These are phyloP conservation scores for Penium margaritaceum DNA, from an alignment of 139 green algal genomes.

Conservation along the genomic window DNA sequence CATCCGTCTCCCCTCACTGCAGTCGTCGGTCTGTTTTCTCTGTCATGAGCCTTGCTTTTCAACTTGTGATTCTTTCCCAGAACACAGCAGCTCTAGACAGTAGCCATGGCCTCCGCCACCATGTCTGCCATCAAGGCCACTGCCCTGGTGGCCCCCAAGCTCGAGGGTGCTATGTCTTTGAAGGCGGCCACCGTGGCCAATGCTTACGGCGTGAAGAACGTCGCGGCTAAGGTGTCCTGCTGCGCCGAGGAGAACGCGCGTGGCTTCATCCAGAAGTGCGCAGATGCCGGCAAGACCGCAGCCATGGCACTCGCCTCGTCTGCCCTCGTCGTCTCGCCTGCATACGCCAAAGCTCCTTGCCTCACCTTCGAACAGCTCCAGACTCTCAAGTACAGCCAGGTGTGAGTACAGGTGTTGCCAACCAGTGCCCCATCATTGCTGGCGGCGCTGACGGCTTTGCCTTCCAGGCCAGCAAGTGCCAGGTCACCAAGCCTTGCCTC, in stretches of 20 bases:
- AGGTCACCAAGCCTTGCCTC: slow-evolving; percentile 90
- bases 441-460: slow-evolving; percentile 26
- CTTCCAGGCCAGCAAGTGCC: slow-evolving; percentile 69
- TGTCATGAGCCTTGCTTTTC: no score
- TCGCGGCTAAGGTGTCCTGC: not conserved
- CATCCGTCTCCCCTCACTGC: no score
- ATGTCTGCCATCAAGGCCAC: no score
- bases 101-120: no score
- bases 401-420: slow-evolving; percentile 92
- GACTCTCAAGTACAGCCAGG: slow-evolving; percentile 91
- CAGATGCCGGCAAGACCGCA: slow-evolving; percentile 30
- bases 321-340: not conserved
- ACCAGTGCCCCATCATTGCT: slow-evolving; percentile 89
- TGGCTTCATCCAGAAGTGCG: slow-evolving; percentile 20
- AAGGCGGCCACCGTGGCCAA: no score
- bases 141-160: no score
- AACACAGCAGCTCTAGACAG: no score
- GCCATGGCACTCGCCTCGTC: slow-evolving; percentile 23
- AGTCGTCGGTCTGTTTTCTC: no score
- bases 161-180: no score
- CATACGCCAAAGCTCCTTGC: no score
- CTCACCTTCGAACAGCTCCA: slow-evolving; percentile 91
- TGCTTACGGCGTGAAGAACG: slow-evolving; percentile 5
- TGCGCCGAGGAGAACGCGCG: not conserved
- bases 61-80: no score